Conservation (phyloP, 495 filamentous ascomycete species). For the Trichoderma orchidacearum region DNA sequence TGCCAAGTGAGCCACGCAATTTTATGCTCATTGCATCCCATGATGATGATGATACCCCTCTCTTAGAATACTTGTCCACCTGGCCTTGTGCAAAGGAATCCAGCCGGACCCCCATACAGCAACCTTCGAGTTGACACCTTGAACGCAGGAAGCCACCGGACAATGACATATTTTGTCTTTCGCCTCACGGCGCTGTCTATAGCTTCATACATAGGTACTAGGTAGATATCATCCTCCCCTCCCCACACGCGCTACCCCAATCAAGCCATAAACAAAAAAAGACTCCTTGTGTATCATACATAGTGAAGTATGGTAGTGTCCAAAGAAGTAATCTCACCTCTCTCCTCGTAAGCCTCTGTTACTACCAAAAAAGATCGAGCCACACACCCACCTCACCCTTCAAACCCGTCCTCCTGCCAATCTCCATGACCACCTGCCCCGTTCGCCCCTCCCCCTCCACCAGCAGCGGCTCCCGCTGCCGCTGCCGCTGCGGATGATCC, state of each 20-base stretch:
- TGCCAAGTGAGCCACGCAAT: no score
- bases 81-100: neutral
- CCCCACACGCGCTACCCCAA: neutral
- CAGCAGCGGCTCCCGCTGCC: constrained; percentile 10
- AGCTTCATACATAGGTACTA: neutral
- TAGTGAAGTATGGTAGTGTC: neutral
- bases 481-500: constrained; percentile 18
- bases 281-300: neutral
- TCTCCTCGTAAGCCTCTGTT: neutral
- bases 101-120: neutral
- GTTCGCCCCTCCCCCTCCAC: constrained; percentile 6
- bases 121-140: neutral
- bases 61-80: no score
- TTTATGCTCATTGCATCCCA: no score
- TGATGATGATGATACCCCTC: no score
- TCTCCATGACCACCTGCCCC: constrained; percentile 3
- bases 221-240: neutral
- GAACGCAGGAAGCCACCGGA: neutral
- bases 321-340: neutral
- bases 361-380: neutral
- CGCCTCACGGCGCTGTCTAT: neutral
- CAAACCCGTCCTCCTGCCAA: constrained; percentile 1
- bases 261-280: neutral
- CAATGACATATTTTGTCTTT: neutral
- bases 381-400: neutral